Percentiles rank a stretch among this genome's conserved stretches.
Evolutionary conservation across 345 rosid genomes (phyloP).

Genomic region (Physaria fendleri): DNA sequence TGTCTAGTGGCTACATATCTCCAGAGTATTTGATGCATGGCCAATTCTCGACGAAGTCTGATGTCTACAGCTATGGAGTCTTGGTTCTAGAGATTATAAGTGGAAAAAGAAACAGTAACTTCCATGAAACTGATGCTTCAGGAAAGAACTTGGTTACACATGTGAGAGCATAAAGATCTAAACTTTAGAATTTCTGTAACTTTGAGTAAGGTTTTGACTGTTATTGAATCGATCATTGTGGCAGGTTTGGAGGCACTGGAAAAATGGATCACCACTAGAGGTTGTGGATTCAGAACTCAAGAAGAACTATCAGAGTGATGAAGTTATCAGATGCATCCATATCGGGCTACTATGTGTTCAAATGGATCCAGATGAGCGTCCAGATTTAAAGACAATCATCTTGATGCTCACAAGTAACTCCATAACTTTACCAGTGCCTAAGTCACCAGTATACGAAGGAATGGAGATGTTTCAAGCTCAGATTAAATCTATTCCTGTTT

Average conservation of each 20-base stretch:
- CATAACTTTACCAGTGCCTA: conserved; percentile 21
- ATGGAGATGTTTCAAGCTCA: background rate
- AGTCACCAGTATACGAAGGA: conserved; percentile 17
- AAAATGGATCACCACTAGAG: conserved; percentile 30
- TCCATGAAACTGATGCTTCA: conserved; percentile 5
- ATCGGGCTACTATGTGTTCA: conserved; percentile 43
- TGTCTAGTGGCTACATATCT: conserved; percentile 34
- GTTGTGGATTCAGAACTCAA: conserved; percentile 31
- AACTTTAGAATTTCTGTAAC: background rate
- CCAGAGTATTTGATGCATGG: conserved; percentile 38
- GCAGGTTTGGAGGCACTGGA: conserved; percentile 47
- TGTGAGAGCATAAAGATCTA: conserved; percentile 17
- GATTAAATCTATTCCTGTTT: background rate
- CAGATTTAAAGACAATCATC: conserved; percentile 22
- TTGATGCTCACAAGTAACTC: conserved; percentile 33
- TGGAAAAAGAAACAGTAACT: conserved; percentile 18
- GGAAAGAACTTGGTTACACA: conserved; percentile 15
- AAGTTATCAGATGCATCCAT: conserved; percentile 45
- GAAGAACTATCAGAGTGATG: conserved; percentile 20
- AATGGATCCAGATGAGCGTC: conserved; percentile 36
- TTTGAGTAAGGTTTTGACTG: background rate
- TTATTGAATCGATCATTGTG: background rate
- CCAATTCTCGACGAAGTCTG: conserved; percentile 28
- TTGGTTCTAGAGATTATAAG: conserved; percentile 28
- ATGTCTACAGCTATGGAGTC: conserved; percentile 31